These are phyloP conservation scores for Eucalyptus caleyi DNA, from an alignment of 345 rosid genomes.

Conservation along the genomic window DNA sequence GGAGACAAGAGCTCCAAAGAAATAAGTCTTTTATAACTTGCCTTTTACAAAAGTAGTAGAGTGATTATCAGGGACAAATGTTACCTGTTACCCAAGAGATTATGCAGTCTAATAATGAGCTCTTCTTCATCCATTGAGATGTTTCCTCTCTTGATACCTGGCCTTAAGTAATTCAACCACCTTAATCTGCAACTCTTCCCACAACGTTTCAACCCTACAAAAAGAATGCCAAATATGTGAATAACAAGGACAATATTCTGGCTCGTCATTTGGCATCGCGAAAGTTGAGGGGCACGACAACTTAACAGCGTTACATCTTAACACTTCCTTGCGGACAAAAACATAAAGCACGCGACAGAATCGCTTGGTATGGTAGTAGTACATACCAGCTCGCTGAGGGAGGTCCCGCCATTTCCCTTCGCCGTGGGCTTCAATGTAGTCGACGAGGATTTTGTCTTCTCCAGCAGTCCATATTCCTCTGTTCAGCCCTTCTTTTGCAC, in stretches of 20 bases:
- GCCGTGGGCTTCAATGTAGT: constrained; percentile 16
- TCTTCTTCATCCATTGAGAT: constrained; percentile 3
- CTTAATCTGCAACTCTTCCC: constrained; percentile 9
- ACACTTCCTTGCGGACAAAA: background rate
- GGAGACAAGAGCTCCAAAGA: background rate
- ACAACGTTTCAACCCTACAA: background rate
- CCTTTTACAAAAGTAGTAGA: background rate
- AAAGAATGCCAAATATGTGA: background rate
- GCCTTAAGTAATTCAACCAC: constrained; percentile 5
- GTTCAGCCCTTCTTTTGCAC: constrained; percentile 6
- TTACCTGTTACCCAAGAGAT: constrained; percentile 3
- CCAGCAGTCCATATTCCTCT: constrained; percentile 13
- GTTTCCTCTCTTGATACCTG: constrained; percentile 3
- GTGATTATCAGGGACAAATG: background rate
- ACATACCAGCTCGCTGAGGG: constrained; percentile 16
- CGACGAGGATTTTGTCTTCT: constrained; percentile 12
- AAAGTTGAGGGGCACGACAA: background rate
- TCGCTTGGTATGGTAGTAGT: background rate
- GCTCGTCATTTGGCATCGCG: background rate
- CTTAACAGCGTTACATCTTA: background rate
- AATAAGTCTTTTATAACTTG: background rate
- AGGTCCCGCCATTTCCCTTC: constrained; percentile 26
- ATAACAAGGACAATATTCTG: background rate
- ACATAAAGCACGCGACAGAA: background rate
- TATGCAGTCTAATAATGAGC: constrained; percentile 2